A percentile compares a stretch with the other conserved stretches of the same genome.
Evolutionary conservation across 495 filamentous ascomycete genomes (phyloP).

Genomic region (Penicillium argentinense): DNA sequence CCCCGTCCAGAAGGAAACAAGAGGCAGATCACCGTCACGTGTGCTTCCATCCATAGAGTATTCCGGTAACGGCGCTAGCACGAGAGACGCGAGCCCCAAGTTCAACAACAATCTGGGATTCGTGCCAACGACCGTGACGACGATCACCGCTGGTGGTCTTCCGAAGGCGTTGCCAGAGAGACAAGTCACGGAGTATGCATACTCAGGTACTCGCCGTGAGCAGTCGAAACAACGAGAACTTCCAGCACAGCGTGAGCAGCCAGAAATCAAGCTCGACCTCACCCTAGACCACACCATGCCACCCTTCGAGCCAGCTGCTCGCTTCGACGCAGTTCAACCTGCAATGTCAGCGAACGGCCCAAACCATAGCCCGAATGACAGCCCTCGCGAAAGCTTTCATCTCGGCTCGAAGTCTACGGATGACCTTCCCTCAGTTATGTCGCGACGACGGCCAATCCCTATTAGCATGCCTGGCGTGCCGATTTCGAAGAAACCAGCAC

Average conservation of each 20-base stretch:
- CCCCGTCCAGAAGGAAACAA: constrained; percentile 10
- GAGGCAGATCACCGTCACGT: constrained; percentile 28
- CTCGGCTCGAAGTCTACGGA: constrained; percentile 35
- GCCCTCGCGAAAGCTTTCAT: constrained; percentile 20
- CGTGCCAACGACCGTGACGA: constrained; percentile 36
- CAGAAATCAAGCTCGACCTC: constrained; percentile 17
- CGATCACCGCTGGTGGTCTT: constrained; percentile 36
- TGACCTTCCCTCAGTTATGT: constrained; percentile 40
- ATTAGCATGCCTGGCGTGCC: constrained; percentile 28
- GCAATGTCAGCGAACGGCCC: constrained; percentile 46
- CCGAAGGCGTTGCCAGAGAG: constrained; percentile 10
- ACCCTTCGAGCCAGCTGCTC: constrained; percentile 2
- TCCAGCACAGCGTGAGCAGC: background rate
- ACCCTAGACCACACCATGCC: constrained; percentile 28
- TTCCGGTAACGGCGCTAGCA: constrained; percentile 8
- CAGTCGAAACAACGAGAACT: constrained; percentile 9
- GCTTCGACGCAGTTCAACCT: background rate
- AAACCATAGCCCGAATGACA: constrained; percentile 43
- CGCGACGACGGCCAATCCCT: constrained; percentile 49
- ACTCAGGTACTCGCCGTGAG: background rate
- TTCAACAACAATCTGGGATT: constrained; percentile 16
- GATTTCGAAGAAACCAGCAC: constrained; percentile 44
- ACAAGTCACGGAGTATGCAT: constrained; percentile 11
- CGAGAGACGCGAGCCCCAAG: constrained; percentile 8
- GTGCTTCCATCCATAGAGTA: constrained; percentile 14